These are phyloP conservation scores for Trichothecium roseum DNA, from an alignment of 2,329 filamentous ascomycete species.

Conservation along the genomic window DNA sequence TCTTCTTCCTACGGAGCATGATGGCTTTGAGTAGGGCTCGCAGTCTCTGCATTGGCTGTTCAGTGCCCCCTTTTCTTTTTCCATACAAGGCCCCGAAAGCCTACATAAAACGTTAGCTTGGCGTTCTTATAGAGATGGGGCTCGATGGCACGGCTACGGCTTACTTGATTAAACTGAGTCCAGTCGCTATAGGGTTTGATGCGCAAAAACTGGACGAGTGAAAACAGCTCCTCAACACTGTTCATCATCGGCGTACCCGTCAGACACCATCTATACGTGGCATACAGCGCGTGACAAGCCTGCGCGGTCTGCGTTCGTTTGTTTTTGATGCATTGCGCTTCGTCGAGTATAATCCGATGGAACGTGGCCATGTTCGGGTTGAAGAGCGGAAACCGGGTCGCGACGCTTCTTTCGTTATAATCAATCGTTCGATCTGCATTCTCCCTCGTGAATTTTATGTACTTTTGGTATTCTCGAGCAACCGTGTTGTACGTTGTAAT, in stretches of 20 bases:
- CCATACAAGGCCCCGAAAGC: slow-evolving; percentile 30
- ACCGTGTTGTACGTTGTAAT: slow-evolving; percentile 83
- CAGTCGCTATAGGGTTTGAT: slow-evolving; percentile 65
- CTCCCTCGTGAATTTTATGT: slow-evolving; percentile 19
- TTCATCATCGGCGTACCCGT: slow-evolving; percentile 90
- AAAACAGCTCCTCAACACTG: slow-evolving; percentile 64
- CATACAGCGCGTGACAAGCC: slow-evolving; percentile 55
- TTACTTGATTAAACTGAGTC: slow-evolving; percentile 46
- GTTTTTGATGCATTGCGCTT: slow-evolving; percentile 79
- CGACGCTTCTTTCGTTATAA: slow-evolving; percentile 23
- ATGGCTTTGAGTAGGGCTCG: slow-evolving; percentile 70
- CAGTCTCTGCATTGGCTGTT: slow-evolving; percentile 58
- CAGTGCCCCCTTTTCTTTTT: slow-evolving; percentile 35
- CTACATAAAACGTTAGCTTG: slow-evolving; percentile 13
- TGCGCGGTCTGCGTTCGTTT: slow-evolving; percentile 60
- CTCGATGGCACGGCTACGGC: not conserved
- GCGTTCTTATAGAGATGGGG: not conserved
- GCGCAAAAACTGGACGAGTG: slow-evolving; percentile 64
- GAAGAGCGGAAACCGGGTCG: slow-evolving; percentile 43
- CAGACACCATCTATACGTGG: slow-evolving; percentile 68
- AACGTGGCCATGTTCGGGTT: slow-evolving; percentile 52
- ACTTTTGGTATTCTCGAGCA: slow-evolving; percentile 35
- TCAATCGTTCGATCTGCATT: slow-evolving; percentile 27
- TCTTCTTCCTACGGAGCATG: slow-evolving; percentile 74
- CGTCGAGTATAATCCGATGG: slow-evolving; percentile 74